Percentiles rank a stretch among this genome's conserved stretches.
Evolutionary conservation across 208 protist genomes (phyloP).

Genomic region (Crithidia sp.): DNA sequence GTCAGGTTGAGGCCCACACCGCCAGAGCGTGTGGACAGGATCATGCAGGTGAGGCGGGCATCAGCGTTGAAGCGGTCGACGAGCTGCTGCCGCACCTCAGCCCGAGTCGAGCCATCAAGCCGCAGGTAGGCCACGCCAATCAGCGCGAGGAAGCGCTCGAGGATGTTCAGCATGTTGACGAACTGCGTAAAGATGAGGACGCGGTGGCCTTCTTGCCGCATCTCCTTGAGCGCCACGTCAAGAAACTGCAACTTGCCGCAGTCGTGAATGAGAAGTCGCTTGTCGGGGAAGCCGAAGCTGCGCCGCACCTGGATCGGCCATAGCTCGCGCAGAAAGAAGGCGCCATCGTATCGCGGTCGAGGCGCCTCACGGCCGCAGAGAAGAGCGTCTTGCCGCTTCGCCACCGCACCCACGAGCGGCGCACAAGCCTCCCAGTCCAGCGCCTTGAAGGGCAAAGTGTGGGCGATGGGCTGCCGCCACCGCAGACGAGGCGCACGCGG

Average conservation of each 20-base stretch:
- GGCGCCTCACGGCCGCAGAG: neutral
- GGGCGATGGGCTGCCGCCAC: conserved; percentile 49
- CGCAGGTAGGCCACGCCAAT: conserved; percentile 93
- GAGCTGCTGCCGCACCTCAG: conserved; percentile 90
- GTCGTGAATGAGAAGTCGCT: conserved; percentile 95
- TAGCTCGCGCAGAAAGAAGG: conserved; percentile 62
- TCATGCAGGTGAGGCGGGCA: conserved; percentile 95
- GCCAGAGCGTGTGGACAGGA: conserved; percentile 97
- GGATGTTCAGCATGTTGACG: conserved; percentile 96
- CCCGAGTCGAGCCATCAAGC: conserved; percentile 94
- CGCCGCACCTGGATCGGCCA: conserved; percentile 76
- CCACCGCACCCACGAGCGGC: conserved; percentile 38
- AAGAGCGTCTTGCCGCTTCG: conserved; percentile 14
- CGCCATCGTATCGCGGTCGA: conserved; percentile 54
- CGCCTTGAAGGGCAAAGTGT: conserved; percentile 31
- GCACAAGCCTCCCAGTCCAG: conserved; percentile 37
- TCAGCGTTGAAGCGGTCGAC: conserved; percentile 96
- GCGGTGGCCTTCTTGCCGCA: conserved; percentile 89
- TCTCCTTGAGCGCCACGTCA: conserved; percentile 66
- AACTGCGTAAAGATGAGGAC: conserved; percentile 99
- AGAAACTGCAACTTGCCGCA: conserved; percentile 97
- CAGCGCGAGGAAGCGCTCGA: conserved; percentile 96
- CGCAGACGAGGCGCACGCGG: conserved; percentile 45
- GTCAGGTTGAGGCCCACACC: conserved; percentile 99
- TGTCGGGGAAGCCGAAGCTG: conserved; percentile 95